Evolutionary conservation across 2,329 filamentous ascomycete genomes (phyloP).

Genomic region (Sporothrix protearum): DNA sequence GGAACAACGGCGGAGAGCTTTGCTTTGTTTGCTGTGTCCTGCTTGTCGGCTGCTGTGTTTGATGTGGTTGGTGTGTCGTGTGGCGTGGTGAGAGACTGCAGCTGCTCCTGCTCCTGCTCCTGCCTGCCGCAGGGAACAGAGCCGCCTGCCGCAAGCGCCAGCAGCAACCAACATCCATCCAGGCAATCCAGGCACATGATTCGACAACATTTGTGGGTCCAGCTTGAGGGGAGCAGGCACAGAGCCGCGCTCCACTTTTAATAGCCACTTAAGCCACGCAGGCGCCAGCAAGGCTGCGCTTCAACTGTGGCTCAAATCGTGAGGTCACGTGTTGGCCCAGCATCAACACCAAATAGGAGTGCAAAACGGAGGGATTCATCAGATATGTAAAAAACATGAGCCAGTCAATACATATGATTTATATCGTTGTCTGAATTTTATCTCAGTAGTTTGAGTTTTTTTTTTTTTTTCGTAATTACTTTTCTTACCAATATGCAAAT

Average conservation of each 20-base stretch:
- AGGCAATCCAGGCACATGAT: conserved; percentile 4
- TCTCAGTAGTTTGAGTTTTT: no score
- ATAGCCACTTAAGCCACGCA: background rate
- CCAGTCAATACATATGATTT: background rate
- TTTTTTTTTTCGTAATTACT: no score
- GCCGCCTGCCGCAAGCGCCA: background rate
- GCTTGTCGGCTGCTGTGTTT: background rate
- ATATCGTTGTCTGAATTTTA: no score
- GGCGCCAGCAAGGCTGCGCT: background rate
- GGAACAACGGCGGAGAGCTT: background rate
- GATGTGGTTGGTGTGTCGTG: background rate
- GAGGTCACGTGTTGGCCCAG: background rate
- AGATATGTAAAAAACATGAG: background rate
- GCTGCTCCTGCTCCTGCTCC: background rate
- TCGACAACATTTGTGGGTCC: background rate
- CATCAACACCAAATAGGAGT: background rate
- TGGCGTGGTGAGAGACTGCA: background rate
- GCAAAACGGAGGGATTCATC: background rate
- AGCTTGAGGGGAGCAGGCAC: background rate
- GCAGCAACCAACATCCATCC: background rate
- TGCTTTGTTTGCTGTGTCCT: background rate
- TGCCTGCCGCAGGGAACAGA: background rate
- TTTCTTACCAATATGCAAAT: no score
- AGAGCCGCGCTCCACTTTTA: background rate
- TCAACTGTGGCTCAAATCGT: background rate